Conservation (phyloP, 352 stramenopile species). For the Phytophthora podocarpi region DNA sequence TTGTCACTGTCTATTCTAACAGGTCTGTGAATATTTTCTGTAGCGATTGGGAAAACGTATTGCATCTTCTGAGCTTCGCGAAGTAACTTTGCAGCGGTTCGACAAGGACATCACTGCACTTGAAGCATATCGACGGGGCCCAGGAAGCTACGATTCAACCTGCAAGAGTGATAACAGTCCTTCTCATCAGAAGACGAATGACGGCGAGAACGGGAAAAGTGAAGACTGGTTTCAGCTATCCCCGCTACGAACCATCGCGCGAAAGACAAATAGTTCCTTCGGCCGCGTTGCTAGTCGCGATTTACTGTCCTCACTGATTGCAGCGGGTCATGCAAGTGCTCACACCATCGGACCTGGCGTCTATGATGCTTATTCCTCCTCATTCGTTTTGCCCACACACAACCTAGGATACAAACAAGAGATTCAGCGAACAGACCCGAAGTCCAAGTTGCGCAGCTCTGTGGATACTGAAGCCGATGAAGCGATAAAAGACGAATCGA, state of each 20-base stretch:
- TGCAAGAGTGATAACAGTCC: neutral
- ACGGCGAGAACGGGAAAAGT: neutral
- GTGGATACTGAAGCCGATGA: slow-evolving; percentile 4
- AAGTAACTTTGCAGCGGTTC: slow-evolving; percentile 46
- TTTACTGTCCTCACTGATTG: slow-evolving; percentile 52
- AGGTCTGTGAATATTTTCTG: neutral
- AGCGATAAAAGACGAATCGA: neutral
- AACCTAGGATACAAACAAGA: slow-evolving; percentile 51
- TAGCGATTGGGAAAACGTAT: slow-evolving; percentile 44
- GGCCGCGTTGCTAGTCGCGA: slow-evolving; percentile 45
- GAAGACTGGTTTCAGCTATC: slow-evolving; percentile 11
- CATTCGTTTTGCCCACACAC: slow-evolving; percentile 35
- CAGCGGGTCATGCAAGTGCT: slow-evolving; percentile 47
- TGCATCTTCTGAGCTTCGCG: slow-evolving; percentile 34
- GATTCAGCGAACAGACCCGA: slow-evolving; percentile 15
- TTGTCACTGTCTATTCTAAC: neutral
- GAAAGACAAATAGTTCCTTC: slow-evolving; percentile 33
- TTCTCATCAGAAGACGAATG: neutral
- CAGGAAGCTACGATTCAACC: slow-evolving; percentile 13
- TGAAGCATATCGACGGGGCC: slow-evolving; percentile 43
- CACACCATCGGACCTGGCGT: slow-evolving; percentile 39
- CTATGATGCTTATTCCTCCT: slow-evolving; percentile 35
- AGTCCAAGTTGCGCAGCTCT: slow-evolving; percentile 2
- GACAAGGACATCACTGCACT: slow-evolving; percentile 1
- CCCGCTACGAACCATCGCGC: neutral